These are phyloP conservation scores for Hemisphaericaspora xylofermentans DNA, from an alignment of 1,139 yeast species.

Conservation along the genomic window DNA sequence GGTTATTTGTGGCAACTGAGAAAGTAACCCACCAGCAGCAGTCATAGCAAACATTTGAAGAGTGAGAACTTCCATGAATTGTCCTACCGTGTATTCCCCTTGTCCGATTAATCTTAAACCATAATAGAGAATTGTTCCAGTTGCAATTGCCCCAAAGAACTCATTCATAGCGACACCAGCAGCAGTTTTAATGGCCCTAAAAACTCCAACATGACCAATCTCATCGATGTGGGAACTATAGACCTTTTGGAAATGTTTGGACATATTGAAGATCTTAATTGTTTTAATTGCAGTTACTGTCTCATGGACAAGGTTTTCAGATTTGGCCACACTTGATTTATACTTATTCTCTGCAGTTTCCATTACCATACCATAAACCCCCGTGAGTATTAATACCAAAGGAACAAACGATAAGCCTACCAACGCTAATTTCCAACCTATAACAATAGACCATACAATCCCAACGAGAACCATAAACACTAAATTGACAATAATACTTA, in stretches of 20 bases:
- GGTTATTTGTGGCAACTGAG: constrained; percentile 71
- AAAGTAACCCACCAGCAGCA: constrained; percentile 57
- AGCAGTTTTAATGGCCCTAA: constrained; percentile 57
- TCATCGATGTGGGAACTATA: constrained; percentile 29
- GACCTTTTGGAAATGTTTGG: constrained; percentile 41
- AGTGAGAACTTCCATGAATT: constrained; percentile 67
- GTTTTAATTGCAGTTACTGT: constrained; percentile 61
- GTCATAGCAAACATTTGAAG: constrained; percentile 71
- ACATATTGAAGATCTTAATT: constrained; percentile 56
- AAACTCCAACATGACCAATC: constrained; percentile 34
- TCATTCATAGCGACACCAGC: constrained; percentile 61
- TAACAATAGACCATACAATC: constrained; percentile 67
- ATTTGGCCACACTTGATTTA: constrained; percentile 52
- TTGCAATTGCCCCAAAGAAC: constrained; percentile 57
- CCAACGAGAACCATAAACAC: constrained; percentile 58
- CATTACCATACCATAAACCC: constrained; percentile 50
- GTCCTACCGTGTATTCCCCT: constrained; percentile 52
- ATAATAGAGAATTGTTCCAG: constrained; percentile 69
- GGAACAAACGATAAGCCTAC: constrained; percentile 80
- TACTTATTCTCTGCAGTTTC: constrained; percentile 58
- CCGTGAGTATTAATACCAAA: constrained; percentile 49
- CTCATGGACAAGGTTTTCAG: constrained; percentile 60
- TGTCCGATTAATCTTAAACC: constrained; percentile 69
- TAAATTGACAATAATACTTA: constrained; percentile 55
- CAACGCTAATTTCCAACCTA: constrained; percentile 87